Base-by-base conservation (phyloP, 2,329 filamentous ascomycete genomes). In the Escovopsis sp. region DNA sequence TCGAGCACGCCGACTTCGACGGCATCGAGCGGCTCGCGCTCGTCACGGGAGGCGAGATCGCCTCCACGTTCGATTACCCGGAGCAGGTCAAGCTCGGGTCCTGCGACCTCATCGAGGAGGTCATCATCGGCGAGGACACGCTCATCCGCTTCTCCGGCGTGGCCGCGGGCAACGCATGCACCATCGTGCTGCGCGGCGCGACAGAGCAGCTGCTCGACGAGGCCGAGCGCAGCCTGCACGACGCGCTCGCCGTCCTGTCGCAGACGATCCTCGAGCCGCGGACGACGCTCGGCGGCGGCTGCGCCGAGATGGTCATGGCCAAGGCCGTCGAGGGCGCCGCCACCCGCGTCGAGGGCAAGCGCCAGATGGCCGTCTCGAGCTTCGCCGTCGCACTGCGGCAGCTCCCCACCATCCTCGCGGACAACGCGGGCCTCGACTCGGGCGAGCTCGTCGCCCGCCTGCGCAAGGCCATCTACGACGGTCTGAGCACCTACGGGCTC, bases 1-100 rank as follows among this genome's bases (percentile, higher is more conserved):
- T 98, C 48, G 90, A 98, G 66, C 90, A 98, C 58, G 90, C 90
- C 45, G 90, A 98, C 63, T 98, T 98, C 53, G 90, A 98, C 55
- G 90, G 90, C 44, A 92, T 98, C 46, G 90, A 98, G 68, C 76
- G 90, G 30, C 62, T 98, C 48, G 88, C 90, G 9, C 69, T 98
- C 34, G 90, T 98, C 31, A 98, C 90, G 5, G 90, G 90, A 43
- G 90, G 88, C 51, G 90, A 98, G 63, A 98, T 98, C 51, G 79
- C 90, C 26, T 94, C 85, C 13, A 98, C 90, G 4, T 98, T 98
- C 53, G 90, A 98, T 57, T 87, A 98, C 62, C 90, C 90, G 4
- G 90, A 98, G 34, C 82, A 90, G 53, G 87, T 98, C 48, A 92
- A 96, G 66, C 76, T 98, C 18, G 90, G 90, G 18, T 79, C 88